These are phyloP conservation scores for Rhynchosporium secalis DNA, from an alignment of 2,329 filamentous ascomycete species.

Conservation along the genomic window DNA sequence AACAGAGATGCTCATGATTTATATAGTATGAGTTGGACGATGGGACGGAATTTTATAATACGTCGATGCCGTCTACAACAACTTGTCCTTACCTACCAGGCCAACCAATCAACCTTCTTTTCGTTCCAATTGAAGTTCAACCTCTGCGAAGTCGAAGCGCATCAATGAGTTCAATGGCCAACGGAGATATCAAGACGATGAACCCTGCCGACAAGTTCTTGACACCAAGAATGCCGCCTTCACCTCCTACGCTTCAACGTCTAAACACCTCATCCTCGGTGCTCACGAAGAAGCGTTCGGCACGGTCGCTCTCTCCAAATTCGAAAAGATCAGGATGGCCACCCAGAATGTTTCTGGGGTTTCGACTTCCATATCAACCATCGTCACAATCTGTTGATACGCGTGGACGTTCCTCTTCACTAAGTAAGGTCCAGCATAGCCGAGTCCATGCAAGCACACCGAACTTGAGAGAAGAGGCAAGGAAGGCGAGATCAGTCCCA, in stretches of 20 bases:
- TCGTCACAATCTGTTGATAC: constrained; percentile 16
- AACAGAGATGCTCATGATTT: constrained; percentile 25
- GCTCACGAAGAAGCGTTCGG: constrained; percentile 34
- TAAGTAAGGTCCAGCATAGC: constrained; percentile 23
- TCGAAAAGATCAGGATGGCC: constrained; percentile 36
- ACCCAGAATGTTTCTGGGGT: constrained; percentile 35
- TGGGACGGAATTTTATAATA: constrained; percentile 73
- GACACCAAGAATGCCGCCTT: constrained; percentile 61
- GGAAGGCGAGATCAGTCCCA: constrained; percentile 24
- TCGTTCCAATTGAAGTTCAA: constrained; percentile 70
- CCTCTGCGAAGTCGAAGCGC: constrained; percentile 60
- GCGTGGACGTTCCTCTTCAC: constrained; percentile 32
- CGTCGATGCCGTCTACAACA: constrained; percentile 70
- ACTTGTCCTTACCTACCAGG: constrained; percentile 84
- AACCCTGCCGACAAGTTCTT: constrained; percentile 75
- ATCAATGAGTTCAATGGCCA: constrained; percentile 61
- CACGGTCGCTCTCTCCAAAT: constrained; percentile 36
- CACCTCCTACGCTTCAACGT: constrained; percentile 48
- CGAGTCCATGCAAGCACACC: constrained; percentile 19
- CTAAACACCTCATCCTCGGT: constrained; percentile 47
- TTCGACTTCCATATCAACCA: constrained; percentile 24
- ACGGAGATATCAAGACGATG: constrained; percentile 68
- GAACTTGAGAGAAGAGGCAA: constrained; percentile 19
- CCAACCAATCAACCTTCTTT: constrained; percentile 81
- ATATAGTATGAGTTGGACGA: constrained; percentile 79